These are phyloP conservation scores for Claviceps sp. DNA, from an alignment of 2,329 filamentous ascomycete genomes.

Conservation along the genomic window DNA sequence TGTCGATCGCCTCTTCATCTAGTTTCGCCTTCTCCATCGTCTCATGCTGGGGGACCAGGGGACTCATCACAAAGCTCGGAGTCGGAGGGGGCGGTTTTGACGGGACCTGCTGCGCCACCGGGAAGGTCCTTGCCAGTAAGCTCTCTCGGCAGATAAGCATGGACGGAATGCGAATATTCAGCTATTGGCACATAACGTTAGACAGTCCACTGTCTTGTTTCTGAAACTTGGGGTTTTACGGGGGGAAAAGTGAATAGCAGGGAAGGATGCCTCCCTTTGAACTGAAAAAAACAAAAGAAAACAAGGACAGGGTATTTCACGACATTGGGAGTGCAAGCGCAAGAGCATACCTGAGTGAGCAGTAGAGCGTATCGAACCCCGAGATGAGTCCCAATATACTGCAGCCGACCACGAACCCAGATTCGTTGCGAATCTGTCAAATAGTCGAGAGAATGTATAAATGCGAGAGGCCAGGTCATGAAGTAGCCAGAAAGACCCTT, in stretches of 20 bases:
- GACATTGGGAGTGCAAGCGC: background rate
- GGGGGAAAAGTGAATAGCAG: background rate
- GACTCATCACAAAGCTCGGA: constrained; percentile 22
- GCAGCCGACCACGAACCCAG: constrained; percentile 41
- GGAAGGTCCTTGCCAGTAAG: constrained; percentile 31
- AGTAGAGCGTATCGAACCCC: constrained; percentile 46
- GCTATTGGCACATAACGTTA: constrained; percentile 19
- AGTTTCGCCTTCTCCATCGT: constrained; percentile 31
- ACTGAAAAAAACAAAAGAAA: background rate
- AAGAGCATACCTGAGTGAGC: constrained; percentile 34
- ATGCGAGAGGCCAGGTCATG: constrained; percentile 44
- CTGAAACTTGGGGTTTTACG: background rate
- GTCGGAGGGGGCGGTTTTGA: constrained; percentile 21
- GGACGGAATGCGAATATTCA: constrained; percentile 45
- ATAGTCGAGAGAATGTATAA: constrained; percentile 42
- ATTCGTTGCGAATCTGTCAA: constrained; percentile 42
- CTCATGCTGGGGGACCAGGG: constrained; percentile 34
- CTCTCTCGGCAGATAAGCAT: constrained; percentile 46
- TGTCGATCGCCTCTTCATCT: constrained; percentile 28
- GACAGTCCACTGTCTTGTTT: background rate
- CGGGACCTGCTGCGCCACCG: constrained; percentile 27
- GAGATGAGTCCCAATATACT: constrained; percentile 39
- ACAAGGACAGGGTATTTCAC: background rate
- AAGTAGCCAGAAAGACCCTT: constrained; percentile 47
- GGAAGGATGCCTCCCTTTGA: no score